These are phyloP conservation scores for Ambrosiella cleistominuta DNA, from an alignment of 2,329 filamentous ascomycete genomes.

Conservation along the genomic window DNA sequence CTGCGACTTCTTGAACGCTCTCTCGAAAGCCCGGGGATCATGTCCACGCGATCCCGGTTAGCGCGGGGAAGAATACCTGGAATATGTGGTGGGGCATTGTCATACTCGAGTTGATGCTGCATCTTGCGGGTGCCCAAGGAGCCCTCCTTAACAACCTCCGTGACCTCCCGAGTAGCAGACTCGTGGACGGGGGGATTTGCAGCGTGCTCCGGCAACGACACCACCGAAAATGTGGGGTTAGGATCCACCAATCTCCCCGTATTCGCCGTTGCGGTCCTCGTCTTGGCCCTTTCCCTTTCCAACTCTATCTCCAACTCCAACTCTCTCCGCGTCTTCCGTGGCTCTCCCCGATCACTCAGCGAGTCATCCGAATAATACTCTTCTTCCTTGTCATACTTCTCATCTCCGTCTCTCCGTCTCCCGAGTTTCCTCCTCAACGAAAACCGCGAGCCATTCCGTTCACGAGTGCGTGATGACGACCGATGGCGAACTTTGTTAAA, in stretches of 20 bases:
- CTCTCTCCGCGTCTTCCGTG: neutral
- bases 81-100: neutral
- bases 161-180: conserved; percentile 8
- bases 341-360: neutral
- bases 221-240: conserved; percentile 9
- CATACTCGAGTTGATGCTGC: neutral
- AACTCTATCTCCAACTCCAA: neutral
- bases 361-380: conserved; percentile 16
- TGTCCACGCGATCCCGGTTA: neutral
- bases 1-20: neutral
- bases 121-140: neutral
- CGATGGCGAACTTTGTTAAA: conserved; percentile 36
- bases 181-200: neutral
- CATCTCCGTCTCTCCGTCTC: conserved; percentile 15
- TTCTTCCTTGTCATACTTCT: conserved; percentile 13
- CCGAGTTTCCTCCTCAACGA: neutral
- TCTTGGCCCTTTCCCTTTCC: conserved; percentile 19
- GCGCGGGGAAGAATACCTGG: neutral
- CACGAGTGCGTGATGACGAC: conserved; percentile 25
- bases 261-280: conserved; percentile 18
- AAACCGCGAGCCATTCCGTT: conserved; percentile 13
- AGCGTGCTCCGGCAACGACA: conserved; percentile 1
- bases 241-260: conserved; percentile 5
- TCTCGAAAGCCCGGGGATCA: neutral
- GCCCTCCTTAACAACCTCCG: conserved; percentile 11